Conservation (phyloP, 371 early-diverging fungal genomes). For the Haplosporangium sp. region DNA sequence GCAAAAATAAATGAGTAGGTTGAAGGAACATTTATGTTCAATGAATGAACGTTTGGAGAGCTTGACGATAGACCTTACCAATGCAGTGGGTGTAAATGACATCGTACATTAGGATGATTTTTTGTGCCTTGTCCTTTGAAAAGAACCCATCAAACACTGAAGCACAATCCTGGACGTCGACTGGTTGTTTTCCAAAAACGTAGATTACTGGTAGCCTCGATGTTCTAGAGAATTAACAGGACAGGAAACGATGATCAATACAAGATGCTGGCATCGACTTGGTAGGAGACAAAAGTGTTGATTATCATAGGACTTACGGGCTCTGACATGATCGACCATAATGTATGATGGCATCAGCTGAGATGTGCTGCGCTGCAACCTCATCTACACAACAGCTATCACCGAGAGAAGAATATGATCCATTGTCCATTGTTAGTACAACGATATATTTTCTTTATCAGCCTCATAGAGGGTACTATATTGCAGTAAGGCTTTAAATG, state of each 20-base stretch:
- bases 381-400: constrained; percentile 95
- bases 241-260: background rate
- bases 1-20: too few species aligned
- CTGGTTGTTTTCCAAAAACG: constrained; percentile 80
- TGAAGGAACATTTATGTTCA: background rate
- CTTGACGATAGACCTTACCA: constrained; percentile 45
- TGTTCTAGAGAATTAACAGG: constrained; percentile 59
- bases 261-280: background rate
- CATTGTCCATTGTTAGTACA: too few species aligned
- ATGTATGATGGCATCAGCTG: constrained; percentile 88
- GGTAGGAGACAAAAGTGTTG: background rate
- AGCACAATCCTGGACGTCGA: constrained; percentile 71
- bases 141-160: constrained; percentile 58
- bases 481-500: background rate
- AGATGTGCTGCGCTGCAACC: constrained; percentile 92
- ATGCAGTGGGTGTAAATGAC: constrained; percentile 76
- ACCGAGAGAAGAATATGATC: background rate
- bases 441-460: too few species aligned
- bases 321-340: constrained; percentile 93
- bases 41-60: background rate
- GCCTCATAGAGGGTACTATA: background rate
- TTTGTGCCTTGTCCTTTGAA: constrained; percentile 51
- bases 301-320: constrained; percentile 63
- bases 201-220: constrained; percentile 87
- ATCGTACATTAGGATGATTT: constrained; percentile 80